Conservation (phyloP, 257 asterid genomes). For the Scutellaria minor region DNA sequence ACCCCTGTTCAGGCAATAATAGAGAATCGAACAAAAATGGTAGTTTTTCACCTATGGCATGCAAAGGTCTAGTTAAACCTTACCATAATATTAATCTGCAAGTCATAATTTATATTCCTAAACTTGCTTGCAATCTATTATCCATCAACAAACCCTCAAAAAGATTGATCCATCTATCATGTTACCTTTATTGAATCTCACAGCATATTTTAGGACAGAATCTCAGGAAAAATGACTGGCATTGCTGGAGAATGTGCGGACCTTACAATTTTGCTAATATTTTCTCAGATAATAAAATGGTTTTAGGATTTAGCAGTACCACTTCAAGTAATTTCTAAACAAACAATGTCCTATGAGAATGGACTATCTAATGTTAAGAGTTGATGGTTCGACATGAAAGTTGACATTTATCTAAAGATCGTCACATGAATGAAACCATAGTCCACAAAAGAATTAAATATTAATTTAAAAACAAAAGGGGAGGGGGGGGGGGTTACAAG, state of each 20-base stretch:
- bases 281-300: neutral
- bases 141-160: neutral
- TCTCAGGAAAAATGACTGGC: neutral
- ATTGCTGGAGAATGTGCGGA: neutral
- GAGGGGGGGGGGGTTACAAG: neutral
- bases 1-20: neutral
- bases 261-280: neutral
- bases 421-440: neutral
- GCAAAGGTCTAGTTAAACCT: neutral
- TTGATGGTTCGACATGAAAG: neutral
- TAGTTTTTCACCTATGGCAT: neutral
- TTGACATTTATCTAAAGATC: neutral
- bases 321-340: neutral
- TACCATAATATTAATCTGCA: neutral
- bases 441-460: neutral
- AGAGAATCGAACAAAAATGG: neutral
- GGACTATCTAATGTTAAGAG: neutral
- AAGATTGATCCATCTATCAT: no score
- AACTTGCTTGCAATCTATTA: neutral
- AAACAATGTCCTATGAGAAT: neutral
- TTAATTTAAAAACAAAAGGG: neutral
- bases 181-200: no score
- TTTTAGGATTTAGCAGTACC: neutral
- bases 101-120: neutral
- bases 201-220: neutral